phyloP scores from a whole-genome alignment of 2,329 filamentous ascomycete genomes.

The Falciphora oryzae region DNA sequence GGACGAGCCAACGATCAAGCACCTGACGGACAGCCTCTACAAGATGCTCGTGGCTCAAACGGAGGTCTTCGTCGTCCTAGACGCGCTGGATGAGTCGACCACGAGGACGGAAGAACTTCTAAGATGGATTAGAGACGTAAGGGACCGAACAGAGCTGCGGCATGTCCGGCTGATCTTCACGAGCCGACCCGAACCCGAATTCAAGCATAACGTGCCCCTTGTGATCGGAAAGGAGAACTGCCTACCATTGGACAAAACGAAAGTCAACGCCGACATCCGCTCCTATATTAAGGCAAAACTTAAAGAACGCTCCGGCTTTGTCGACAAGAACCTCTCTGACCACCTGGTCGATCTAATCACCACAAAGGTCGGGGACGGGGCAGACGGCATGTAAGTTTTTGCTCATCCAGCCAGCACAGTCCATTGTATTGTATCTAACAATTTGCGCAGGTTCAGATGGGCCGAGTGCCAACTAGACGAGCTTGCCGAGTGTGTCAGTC shows the following conservation, averaged over 20 bases:
- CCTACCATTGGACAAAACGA: not conserved
- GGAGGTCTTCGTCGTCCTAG: not conserved
- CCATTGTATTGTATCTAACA: too few species aligned
- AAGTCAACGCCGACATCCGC: not conserved
- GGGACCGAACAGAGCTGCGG: not conserved
- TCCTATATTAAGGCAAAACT: not conserved
- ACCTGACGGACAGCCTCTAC: not conserved
- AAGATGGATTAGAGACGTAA: not conserved
- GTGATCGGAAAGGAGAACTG: not conserved
- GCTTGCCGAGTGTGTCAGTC: not conserved
- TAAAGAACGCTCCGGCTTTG: not conserved
- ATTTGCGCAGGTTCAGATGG: not conserved
- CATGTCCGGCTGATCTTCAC: not conserved
- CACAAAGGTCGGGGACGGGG: too few species aligned
- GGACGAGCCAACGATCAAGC: too few species aligned
- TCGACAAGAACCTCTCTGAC: not conserved
- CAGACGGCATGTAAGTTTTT: slow-evolving; percentile 3
- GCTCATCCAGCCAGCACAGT: not conserved
- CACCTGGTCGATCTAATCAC: too few species aligned
- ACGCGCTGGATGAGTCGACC: not conserved
- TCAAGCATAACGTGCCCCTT: not conserved
- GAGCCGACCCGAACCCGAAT: not conserved
- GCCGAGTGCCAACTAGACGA: not conserved
- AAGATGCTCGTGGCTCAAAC: not conserved
- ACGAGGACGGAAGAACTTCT: not conserved